Evolutionary conservation across 306 rosid species (phyloP), one percentile per base, ranked within the genome.

Genomic region (Quercus alba): DNA sequence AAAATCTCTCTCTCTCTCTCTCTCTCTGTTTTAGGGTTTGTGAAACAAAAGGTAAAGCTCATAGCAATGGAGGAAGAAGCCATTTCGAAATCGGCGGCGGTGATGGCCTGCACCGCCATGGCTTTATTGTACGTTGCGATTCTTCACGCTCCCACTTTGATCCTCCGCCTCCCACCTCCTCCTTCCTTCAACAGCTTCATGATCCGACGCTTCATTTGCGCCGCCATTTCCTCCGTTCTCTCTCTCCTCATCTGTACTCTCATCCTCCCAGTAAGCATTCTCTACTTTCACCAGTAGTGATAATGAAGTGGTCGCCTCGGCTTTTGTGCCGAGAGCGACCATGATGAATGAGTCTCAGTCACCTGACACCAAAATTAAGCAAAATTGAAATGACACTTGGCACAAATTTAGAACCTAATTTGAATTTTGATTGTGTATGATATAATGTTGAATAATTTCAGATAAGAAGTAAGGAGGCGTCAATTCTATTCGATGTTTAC

Each of bases 81-180:
- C 84, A 62, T 87, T 69, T 86, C 94, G 66, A 85, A 84, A 59
- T 75, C 88, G 20, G 56, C 77, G 21, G 93, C 97, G 5, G 84
- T 84, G 56, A 19, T 70, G 30, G 83, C 93, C 20, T 91, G 91
- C 85, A 74, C 85, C 4, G 74, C 89, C 11, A 85, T 93, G 97
- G 96, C 99, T 5, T 49, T 89, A 28, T 82, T 89, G 58, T 95
- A 88, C 82, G 96, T 95, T 19, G 94, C 77, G 51, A 72, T 89
- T 76, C 89, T 94, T 62, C 89, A 95, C 81, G 88, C 88, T n/a
- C 98, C 99, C 77, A 89, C 94, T 46, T 8, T 89, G 67, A 78
- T 95, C 70, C 92, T 95, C 20, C 97, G 96, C 19, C 90, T 95
- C 13, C 94, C 94, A 3, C 93, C 92, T 13, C 92, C 99, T 75